phyloP scores from a whole-genome alignment of 176 grass and related monocot species.

The bread wheat (Triticum aestivum) region DNA sequence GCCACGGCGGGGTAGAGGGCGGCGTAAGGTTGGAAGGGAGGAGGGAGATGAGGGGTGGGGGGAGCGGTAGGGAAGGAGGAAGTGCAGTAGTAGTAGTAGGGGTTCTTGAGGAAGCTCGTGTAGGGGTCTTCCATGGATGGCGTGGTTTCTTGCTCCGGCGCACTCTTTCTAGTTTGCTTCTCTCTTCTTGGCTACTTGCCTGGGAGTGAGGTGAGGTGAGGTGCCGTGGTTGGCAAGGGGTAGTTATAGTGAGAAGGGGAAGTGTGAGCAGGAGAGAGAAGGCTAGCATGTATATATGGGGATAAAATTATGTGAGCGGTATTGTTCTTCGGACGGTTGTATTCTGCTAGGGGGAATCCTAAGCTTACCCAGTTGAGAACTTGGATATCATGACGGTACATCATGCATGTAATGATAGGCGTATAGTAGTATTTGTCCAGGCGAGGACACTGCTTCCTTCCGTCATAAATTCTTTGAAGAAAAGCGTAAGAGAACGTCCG shows the following conservation, averaged over 20 bases:
- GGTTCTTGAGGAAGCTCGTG: slow-evolving; percentile 68
- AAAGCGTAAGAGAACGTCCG: too few relatives aligned
- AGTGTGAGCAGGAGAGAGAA: background rate
- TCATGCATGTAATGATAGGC: slow-evolving; percentile 19
- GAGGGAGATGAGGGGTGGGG: slow-evolving; percentile 24
- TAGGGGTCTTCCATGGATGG: slow-evolving; percentile 88
- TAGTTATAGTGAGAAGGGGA: slow-evolving; percentile 39
- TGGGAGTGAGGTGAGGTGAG: slow-evolving; percentile 27
- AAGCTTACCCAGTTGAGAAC: background rate
- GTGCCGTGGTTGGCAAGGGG: slow-evolving; percentile 52
- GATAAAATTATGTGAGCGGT: slow-evolving; percentile 23
- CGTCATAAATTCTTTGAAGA: background rate
- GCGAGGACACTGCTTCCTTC: background rate
- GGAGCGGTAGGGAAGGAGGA: slow-evolving; percentile 22
- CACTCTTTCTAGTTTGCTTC: slow-evolving; percentile 25
- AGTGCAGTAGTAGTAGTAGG: slow-evolving; percentile 56
- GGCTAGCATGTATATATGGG: background rate
- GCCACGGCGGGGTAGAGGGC: slow-evolving; percentile 5
- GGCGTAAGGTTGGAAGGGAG: slow-evolving; percentile 18
- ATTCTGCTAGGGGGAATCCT: slow-evolving; percentile 29
- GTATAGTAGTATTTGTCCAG: background rate
- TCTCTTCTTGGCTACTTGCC: slow-evolving; percentile 35
- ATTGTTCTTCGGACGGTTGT: slow-evolving; percentile 26
- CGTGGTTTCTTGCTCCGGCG: slow-evolving; percentile 19
- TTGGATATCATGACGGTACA: background rate